phyloP scores from a whole-genome alignment of 257 asterid genomes.

The Fraxinus excelsior region DNA sequence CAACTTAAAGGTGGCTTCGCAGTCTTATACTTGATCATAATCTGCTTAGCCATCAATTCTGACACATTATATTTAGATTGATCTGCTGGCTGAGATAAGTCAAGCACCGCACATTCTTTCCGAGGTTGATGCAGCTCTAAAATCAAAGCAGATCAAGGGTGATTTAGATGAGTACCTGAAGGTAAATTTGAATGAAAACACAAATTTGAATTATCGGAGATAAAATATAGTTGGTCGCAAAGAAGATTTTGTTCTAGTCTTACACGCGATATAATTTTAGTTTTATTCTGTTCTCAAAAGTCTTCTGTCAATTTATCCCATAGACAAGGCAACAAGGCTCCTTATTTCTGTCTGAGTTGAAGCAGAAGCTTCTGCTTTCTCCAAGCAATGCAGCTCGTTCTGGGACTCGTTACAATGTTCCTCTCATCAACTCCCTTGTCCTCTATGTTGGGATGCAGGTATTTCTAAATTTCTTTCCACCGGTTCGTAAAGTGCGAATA shows the following conservation, averaged over 20 bases:
- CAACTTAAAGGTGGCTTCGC: constrained; percentile 65
- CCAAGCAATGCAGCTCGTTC: constrained; percentile 71
- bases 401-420: constrained; percentile 91
- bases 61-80: constrained; percentile 53
- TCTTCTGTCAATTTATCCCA: constrained; percentile 15
- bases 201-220: neutral
- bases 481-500: neutral
- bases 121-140: constrained; percentile 93
- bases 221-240: neutral
- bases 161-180: constrained; percentile 89
- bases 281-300: constrained; percentile 11
- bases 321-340: constrained; percentile 91
- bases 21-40: neutral
- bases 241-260: neutral
- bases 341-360: constrained; percentile 73
- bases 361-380: constrained; percentile 83
- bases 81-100: constrained; percentile 82
- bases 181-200: constrained; percentile 42
- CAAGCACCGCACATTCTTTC: constrained; percentile 90
- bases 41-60: constrained; percentile 18
- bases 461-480: constrained; percentile 3
- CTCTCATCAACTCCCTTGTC: constrained; percentile 89
- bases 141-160: constrained; percentile 74
- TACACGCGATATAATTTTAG: constrained; percentile 1
- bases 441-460: constrained; percentile 94